Base-by-base conservation (phyloP, 306 rosid genomes). In the Acacia confusa region DNA sequence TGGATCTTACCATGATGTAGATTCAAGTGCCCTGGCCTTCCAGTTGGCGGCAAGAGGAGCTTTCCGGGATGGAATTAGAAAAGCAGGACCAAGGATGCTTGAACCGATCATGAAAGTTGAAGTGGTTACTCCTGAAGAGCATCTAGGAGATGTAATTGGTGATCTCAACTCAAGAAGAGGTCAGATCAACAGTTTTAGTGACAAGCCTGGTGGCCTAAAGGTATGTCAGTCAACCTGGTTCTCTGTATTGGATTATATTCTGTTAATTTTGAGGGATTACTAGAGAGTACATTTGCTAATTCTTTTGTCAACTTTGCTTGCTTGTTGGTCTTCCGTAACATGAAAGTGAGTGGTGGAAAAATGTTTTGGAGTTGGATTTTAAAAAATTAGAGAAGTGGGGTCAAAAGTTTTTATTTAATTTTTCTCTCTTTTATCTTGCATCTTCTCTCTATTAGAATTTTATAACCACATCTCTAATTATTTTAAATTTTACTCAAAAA, bases 91-190 rank as follows among this genome's bases (percentile, higher is more conserved):
- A 3, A 92, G 27, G 86, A 93, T 95, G 99, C 98, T 95, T 43
- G 99, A 95, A 80, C 99, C 99, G 8, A 66, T 93, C 41, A 95
- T 95, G 98, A 93, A 88, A 81, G 99, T 95, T 30, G 99, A 95
- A 83, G 99, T 95, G 78, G 91, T 95, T 75, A 95, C 99, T 7
- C 98, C 97, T 20, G 97, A 95, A 83, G 98, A 95, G 77, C 99
- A 95, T 86, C 86, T 95, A 30, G 97, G 99, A 72, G 99, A 95
- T 75, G 99, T 95, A 22, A 95, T 95, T 44, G 99, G 98, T 70
- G 98, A 95, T 88, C 97, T 95, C 73, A 95, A 95, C 91, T 95
- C 99, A 6, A 90, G 99, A 87, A 93, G 99, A 93, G 99, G 98
- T 0, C 98, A 92, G 82, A 95, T 95, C 89, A 95, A 95, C 90